phyloP scores from a whole-genome alignment of 2,329 filamentous ascomycete genomes.

The Colletotrichum salicis region DNA sequence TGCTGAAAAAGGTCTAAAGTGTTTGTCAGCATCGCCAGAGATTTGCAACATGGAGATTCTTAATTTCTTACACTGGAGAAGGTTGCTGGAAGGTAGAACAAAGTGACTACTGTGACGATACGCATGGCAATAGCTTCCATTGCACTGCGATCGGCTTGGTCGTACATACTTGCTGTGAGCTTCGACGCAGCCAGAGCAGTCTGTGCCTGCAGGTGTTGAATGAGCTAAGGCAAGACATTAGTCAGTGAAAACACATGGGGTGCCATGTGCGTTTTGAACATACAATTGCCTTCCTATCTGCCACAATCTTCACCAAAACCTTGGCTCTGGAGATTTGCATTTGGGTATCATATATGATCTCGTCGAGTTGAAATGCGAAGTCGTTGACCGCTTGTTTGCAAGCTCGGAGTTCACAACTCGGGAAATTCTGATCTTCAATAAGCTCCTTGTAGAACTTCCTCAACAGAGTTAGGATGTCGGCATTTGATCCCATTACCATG shows the following conservation, averaged over 20 bases:
- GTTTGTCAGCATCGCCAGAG: background rate
- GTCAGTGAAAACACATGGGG: background rate
- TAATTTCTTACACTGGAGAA: conserved; percentile 29
- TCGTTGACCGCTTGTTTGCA: background rate
- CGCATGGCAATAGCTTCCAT: conserved; percentile 40
- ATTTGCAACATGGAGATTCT: too few species aligned
- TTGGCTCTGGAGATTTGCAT: conserved; percentile 14
- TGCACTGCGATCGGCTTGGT: conserved; percentile 42
- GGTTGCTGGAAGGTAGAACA: conserved; percentile 39
- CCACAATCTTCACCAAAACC: background rate
- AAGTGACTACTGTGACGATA: conserved; percentile 43
- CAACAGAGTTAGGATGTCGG: conserved; percentile 47
- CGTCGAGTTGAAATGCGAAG: background rate
- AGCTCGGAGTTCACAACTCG: background rate
- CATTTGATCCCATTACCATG: conserved; percentile 51
- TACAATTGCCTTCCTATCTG: conserved; percentile 18
- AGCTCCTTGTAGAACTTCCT: conserved; percentile 47
- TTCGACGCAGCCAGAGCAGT: conserved; percentile 30
- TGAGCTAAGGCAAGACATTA: conserved; percentile 39
- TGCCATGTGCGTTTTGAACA: background rate
- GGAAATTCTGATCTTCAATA: conserved; percentile 41
- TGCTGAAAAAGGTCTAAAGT: conserved; percentile 24
- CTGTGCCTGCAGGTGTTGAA: conserved; percentile 47
- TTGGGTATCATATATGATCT: conserved; percentile 9
- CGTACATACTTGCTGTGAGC: conserved; percentile 39